A percentile compares a stretch with the other conserved stretches of the same genome.
Evolutionary conservation across 768 basidiomycete genomes (phyloP).

Genomic region (Amanita rubescens): DNA sequence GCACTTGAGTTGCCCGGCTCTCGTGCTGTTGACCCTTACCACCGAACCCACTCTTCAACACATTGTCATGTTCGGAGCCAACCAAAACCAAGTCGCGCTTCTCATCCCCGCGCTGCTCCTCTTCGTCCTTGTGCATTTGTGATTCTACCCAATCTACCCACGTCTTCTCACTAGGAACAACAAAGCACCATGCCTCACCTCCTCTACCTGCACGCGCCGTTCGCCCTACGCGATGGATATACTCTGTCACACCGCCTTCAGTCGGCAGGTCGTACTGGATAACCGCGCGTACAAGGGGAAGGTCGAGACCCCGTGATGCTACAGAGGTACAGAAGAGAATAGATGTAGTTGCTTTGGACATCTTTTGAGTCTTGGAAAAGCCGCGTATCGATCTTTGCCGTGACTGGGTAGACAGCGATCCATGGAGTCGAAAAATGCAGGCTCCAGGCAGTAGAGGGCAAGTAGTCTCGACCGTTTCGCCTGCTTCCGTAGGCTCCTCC

Average conservation of each 20-base stretch:
- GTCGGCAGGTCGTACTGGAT: slow-evolving; percentile 97
- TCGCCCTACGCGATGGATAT: slow-evolving; percentile 93
- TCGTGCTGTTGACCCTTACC: slow-evolving; percentile 79
- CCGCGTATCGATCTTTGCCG: slow-evolving; percentile 79
- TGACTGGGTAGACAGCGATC: slow-evolving; percentile 75
- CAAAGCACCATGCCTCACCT: slow-evolving; percentile 93
- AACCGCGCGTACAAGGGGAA: slow-evolving; percentile 90
- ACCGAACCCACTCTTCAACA: slow-evolving; percentile 80
- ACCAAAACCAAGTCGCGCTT: slow-evolving; percentile 43
- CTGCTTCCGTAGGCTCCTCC: slow-evolving; percentile 15
- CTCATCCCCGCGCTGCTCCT: slow-evolving; percentile 9
- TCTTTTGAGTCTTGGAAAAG: slow-evolving; percentile 50
- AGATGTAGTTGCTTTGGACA: slow-evolving; percentile 37
- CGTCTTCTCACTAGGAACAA: slow-evolving; percentile 75
- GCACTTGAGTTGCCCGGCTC: slow-evolving; percentile 88
- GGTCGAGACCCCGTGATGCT: slow-evolving; percentile 95
- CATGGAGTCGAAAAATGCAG: slow-evolving; percentile 84
- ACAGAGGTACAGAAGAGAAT: slow-evolving; percentile 94
- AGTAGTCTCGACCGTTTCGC: slow-evolving; percentile 46
- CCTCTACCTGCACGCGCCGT: slow-evolving; percentile 95
- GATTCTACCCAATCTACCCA: slow-evolving; percentile 90
- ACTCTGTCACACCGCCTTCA: slow-evolving; percentile 93
- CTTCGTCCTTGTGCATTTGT: slow-evolving; percentile 58
- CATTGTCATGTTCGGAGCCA: slow-evolving; percentile 56
- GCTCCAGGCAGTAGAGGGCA: slow-evolving; percentile 79